These are phyloP conservation scores for Dothideomycetidae sp. DNA, from an alignment of 2,329 filamentous ascomycete genomes.

Conservation along the genomic window DNA sequence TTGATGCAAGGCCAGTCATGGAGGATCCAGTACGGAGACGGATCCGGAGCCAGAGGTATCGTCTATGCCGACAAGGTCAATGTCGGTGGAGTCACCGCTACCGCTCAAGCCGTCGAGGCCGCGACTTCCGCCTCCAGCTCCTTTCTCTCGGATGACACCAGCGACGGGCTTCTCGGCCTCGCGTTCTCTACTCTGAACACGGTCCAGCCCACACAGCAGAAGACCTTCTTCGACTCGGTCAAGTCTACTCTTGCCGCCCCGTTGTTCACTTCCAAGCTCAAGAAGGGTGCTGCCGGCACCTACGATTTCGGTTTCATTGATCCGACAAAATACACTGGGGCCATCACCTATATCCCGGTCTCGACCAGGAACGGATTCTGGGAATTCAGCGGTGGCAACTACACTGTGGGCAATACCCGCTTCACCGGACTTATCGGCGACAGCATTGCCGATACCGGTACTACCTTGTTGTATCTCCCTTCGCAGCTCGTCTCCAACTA, in stretches of 20 bases:
- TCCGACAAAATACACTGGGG: constrained; percentile 42
- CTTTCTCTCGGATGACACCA: constrained; percentile 38
- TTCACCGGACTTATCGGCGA: constrained; percentile 27
- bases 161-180: constrained; percentile 47
- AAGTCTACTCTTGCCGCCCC: constrained; percentile 35
- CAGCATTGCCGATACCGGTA: constrained; percentile 57
- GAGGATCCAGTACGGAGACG: constrained; percentile 52
- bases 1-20: constrained; percentile 38
- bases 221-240: constrained; percentile 48
- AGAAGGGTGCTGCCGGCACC: constrained; percentile 37
- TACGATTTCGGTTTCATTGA: constrained; percentile 50
- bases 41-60: constrained; percentile 45
- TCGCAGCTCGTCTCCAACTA: constrained; percentile 28
- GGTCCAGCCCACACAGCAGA: constrained; percentile 35
- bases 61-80: constrained; percentile 53
- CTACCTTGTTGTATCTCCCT: constrained; percentile 45
- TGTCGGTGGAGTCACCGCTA: constrained; percentile 45
- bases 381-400: constrained; percentile 44
- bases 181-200: constrained; percentile 47
- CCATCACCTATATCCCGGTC: constrained; percentile 42
- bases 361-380: constrained; percentile 48
- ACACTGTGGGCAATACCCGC: constrained; percentile 35
- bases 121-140: constrained; percentile 42
- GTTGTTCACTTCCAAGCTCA: constrained; percentile 44
- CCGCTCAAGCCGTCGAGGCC: constrained; percentile 50